These are phyloP conservation scores for Rhodotorula glutinis DNA, from an alignment of 1,284 basidiomycete species.

Conservation along the genomic window DNA sequence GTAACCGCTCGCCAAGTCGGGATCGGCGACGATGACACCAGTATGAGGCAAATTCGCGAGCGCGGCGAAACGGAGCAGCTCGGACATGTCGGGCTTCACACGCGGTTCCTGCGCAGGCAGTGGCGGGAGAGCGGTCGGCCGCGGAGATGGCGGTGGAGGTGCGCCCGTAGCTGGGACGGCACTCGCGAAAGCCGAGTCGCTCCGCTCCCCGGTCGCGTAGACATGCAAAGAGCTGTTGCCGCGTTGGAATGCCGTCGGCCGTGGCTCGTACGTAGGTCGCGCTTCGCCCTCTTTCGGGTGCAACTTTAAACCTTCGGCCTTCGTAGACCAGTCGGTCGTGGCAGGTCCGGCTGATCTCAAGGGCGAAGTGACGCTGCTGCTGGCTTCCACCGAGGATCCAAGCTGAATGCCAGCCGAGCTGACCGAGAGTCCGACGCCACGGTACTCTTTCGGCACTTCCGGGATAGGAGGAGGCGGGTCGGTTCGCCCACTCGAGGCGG, in stretches of 20 bases:
- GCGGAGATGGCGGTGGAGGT: slow-evolving; percentile 17
- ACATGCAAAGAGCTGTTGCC: not conserved
- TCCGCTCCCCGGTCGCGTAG: not conserved
- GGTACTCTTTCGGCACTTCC: not conserved
- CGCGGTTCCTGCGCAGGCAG: not conserved
- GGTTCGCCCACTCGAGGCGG: not conserved
- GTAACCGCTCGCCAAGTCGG: slow-evolving; percentile 35
- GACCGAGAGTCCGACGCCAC: slow-evolving; percentile 28
- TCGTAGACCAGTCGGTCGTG: not conserved
- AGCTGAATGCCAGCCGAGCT: slow-evolving; percentile 31
- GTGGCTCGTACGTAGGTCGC: not conserved
- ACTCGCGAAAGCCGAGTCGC: not conserved
- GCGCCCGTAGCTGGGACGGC: not conserved
- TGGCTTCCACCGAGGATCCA: not conserved
- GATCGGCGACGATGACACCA: slow-evolving; percentile 36
- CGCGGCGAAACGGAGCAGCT: slow-evolving; percentile 36
- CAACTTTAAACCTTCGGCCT: not conserved
- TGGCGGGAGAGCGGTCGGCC: slow-evolving; percentile 24
- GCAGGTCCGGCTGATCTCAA: not conserved
- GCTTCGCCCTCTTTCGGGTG: not conserved
- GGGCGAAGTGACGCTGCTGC: not conserved
- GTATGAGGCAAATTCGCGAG: slow-evolving; percentile 36
- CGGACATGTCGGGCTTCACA: slow-evolving; percentile 9
- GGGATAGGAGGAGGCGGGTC: not conserved
- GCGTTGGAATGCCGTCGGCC: not conserved